Conservation (phyloP, 108 stramenopile species). For the Nitzschia palea region DNA sequence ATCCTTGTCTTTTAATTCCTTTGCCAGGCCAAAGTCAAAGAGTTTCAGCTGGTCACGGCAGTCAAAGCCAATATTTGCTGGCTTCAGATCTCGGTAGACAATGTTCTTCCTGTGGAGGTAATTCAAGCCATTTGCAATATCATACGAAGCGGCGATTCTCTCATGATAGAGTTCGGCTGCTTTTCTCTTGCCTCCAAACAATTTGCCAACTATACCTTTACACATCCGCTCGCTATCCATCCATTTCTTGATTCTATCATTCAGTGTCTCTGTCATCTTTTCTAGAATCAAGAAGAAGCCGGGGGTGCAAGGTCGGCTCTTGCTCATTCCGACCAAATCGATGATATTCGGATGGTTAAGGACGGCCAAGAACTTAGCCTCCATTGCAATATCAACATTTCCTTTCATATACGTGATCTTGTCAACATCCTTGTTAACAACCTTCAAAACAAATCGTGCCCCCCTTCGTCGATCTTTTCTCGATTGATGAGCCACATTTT, state of each 20-base stretch:
- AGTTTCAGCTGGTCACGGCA: slow-evolving; percentile 3
- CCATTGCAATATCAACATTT: slow-evolving; percentile 56
- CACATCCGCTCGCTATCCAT: slow-evolving; percentile 39
- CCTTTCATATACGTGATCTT: slow-evolving; percentile 62
- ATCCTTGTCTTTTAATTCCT: slow-evolving; percentile 31
- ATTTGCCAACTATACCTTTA: slow-evolving; percentile 40
- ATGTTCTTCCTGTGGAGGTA: slow-evolving; percentile 19
- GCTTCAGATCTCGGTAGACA: slow-evolving; percentile 28
- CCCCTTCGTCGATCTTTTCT: slow-evolving; percentile 6
- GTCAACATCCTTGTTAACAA: slow-evolving; percentile 31
- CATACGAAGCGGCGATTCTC: slow-evolving; percentile 16
- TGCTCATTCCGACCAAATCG: slow-evolving; percentile 24
- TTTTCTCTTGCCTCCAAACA: slow-evolving; percentile 43
- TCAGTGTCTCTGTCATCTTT: slow-evolving; percentile 42
- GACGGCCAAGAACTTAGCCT: slow-evolving; percentile 50
- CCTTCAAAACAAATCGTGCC: slow-evolving; percentile 40
- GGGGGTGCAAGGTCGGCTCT: slow-evolving; percentile 39
- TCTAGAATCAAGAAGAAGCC: slow-evolving; percentile 60
- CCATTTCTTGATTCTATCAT: slow-evolving; percentile 39
- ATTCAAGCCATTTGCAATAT: slow-evolving; percentile 14
- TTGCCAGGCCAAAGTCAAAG: slow-evolving; percentile 33
- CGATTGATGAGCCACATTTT: slow-evolving; percentile 3
- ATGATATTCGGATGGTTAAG: slow-evolving; percentile 56
- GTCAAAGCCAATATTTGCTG: slow-evolving; percentile 37
- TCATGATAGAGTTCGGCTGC: slow-evolving; percentile 27